A percentile compares a stretch with the other conserved stretches of the same genome.
Conservation (phyloP, 1,284 basidiomycete genomes). For the Cutaneotrichosporon sp. region DNA sequence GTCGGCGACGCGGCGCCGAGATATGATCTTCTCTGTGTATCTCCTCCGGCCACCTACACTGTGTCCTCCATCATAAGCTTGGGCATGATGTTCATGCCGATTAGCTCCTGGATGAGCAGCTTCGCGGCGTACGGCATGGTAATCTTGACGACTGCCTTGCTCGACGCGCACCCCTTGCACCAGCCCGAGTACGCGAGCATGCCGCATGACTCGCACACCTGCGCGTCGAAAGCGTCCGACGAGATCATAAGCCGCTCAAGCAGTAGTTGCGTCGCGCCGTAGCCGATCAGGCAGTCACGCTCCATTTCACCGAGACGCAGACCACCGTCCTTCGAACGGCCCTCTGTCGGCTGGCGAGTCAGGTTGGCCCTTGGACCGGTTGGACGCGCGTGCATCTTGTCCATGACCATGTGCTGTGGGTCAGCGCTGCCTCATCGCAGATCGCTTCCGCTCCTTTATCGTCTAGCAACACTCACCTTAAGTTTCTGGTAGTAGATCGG, state of each 20-base stretch:
- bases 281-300: conserved; percentile 88
- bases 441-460: no score
- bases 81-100: conserved; percentile 92
- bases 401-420: conserved; percentile 87
- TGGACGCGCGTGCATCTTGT: conserved; percentile 99
- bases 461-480: conserved; percentile 22
- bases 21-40: no score
- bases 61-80: conserved; percentile 67
- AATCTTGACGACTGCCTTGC: conserved; percentile 90
- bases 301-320: conserved; percentile 99
- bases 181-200: conserved; percentile 90
- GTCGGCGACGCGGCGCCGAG: no score
- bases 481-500: conserved; percentile 91
- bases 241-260: conserved; percentile 98
- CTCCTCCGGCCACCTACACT: no score
- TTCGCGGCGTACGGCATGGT: conserved; percentile 99
- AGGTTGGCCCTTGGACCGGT: conserved; percentile 93
- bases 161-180: conserved; percentile 94
- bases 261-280: conserved; percentile 91
- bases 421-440: no score
- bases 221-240: conserved; percentile 93
- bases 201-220: conserved; percentile 91
- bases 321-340: conserved; percentile 94
- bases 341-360: conserved; percentile 97
- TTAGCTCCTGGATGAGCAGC: conserved; percentile 92